These are phyloP conservation scores for Dunaliella sp. DNA, from an alignment of 139 green algal genomes.

Conservation along the genomic window DNA sequence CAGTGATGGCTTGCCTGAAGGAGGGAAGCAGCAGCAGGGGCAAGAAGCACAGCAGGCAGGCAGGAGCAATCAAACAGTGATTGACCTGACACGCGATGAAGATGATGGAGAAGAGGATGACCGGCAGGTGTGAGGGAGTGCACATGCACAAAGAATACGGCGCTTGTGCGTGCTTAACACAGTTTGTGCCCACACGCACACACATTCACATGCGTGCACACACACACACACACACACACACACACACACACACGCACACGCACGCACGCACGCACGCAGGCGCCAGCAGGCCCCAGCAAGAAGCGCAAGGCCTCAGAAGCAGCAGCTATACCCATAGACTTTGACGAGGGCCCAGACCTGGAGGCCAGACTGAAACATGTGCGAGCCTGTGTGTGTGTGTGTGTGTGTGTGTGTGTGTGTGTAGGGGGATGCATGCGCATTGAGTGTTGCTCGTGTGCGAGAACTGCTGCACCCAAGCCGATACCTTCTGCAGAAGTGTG, in stretches of 20 bases:
- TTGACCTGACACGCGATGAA: neutral
- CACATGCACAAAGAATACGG: too few species aligned
- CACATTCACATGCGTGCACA: too few species aligned
- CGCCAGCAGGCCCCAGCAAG: too few species aligned
- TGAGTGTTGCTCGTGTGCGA: too few species aligned
- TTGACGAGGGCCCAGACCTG: neutral
- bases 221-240: too few species aligned
- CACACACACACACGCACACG: too few species aligned
- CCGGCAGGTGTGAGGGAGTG: neutral
- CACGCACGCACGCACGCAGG: too few species aligned
- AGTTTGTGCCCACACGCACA: too few species aligned
- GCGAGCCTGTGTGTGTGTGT: neutral
- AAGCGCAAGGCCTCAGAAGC: neutral
- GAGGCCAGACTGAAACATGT: neutral
- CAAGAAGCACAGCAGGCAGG: neutral
- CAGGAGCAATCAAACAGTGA: neutral
- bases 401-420: neutral
- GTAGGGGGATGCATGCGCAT: too few species aligned
- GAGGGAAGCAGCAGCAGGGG: neutral
- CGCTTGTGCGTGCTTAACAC: too few species aligned
- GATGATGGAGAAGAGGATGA: neutral
- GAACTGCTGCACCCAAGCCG: too few species aligned
- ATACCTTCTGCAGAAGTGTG: too few species aligned
- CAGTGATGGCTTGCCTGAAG: neutral
- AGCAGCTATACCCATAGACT: neutral